Base-by-base conservation (phyloP, 306 rosid genomes). In the Lotus japonicus region DNA sequence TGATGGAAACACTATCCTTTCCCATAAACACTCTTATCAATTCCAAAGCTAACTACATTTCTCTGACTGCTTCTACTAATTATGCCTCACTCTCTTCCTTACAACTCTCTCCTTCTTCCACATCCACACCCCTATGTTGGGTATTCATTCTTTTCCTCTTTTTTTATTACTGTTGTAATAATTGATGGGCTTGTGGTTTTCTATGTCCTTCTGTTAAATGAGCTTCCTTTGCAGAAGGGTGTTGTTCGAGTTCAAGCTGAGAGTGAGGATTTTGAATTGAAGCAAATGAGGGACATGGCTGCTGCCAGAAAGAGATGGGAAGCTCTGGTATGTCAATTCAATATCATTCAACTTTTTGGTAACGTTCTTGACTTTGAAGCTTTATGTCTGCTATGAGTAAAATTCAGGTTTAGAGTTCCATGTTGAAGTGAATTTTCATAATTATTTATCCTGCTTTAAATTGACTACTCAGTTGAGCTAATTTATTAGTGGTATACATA, bases 281-380 rank as follows among this genome's bases (percentile, higher is more conserved):
- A 94, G 85, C 98, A 94, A 85, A 72, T 79, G 81, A 90, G 84
- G 80, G 97, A 88, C 59, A 86, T 94, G 96, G 85, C 90, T 80
- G 92, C 98, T 69, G 96, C 98, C 46, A 90, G 83, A 65, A 94
- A 88, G 84, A 88, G 97, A 90, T 88, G 96, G 97, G 96, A 94
- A 57, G 83, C 96, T 81, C 79, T 90, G 98, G 97, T 94, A 84
- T 72, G 63, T 85, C 80, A 44, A 57, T 73, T 53, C n/a, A n/a
- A n/a, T n/a, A n/a, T 42, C 42, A 11, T 28, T 23, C 13, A 9
- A 14, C 7, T 35, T 35, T 61, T 12, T 5, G 17, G 4, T 14
- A 19, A 21, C 43, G n/a, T 10, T 58, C 23, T 16, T 62, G 33
- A 42, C 42, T 74, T 56, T 66, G 13, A 66, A 53, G 64, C 19